These are phyloP conservation scores for Mesembryanthemum crystallinum DNA, from an alignment of 148 eudicot species.

Conservation along the genomic window DNA sequence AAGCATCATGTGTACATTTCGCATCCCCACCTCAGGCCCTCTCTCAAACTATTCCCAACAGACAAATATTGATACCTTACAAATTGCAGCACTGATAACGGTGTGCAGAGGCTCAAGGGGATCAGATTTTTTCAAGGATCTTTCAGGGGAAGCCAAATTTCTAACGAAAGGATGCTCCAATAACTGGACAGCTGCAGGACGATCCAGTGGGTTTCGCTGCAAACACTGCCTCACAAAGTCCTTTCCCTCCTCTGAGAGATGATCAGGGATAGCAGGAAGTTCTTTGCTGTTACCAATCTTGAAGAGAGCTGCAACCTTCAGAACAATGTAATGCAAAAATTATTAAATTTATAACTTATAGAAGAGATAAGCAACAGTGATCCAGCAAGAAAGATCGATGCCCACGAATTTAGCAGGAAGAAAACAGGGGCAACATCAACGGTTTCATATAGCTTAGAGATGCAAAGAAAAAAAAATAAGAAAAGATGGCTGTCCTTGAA, in stretches of 20 bases:
- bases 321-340: neutral
- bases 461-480: too few relatives aligned
- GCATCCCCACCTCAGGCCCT: neutral
- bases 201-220: slow-evolving; percentile 51
- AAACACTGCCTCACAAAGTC: slow-evolving; percentile 60
- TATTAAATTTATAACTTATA: neutral
- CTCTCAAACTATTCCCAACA: neutral
- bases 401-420: neutral
- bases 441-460: neutral
- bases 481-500: neutral
- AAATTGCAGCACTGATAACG: slow-evolving; percentile 4
- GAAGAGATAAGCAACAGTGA: neutral
- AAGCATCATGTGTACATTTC: neutral
- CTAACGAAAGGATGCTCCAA: slow-evolving; percentile 62
- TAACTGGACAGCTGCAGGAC: slow-evolving; percentile 59
- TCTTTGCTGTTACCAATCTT: slow-evolving; percentile 80
- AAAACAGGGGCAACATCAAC: neutral
- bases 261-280: slow-evolving; percentile 58
- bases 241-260: slow-evolving; percentile 61
- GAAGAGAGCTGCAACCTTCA: slow-evolving; percentile 72
- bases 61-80: slow-evolving; percentile 18
- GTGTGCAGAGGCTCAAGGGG: slow-evolving; percentile 21
- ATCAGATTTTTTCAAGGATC: slow-evolving; percentile 31
- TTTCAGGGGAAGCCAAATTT: slow-evolving; percentile 34
- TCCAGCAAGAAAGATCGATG: slow-evolving; percentile 3